Base-by-base conservation (phyloP, 2,329 filamentous ascomycete genomes). In the Paracoccidioides brasiliensis region DNA sequence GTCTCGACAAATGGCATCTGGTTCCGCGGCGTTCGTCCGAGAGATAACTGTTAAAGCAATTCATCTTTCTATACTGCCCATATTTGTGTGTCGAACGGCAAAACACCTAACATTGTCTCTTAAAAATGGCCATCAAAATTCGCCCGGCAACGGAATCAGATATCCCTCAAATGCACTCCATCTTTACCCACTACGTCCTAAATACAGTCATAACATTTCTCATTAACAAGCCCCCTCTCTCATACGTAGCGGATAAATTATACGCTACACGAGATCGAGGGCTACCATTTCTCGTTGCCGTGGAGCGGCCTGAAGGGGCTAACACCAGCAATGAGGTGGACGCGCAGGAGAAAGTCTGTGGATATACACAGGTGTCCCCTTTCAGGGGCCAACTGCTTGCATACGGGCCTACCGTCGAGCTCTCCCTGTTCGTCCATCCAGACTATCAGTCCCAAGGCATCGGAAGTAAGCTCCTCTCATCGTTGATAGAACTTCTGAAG, bases 361-460 rank as follows among this genome's bases (percentile, higher is more conserved):
- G 70, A 28, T 74, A 69, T 56, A 58, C 64, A 35, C 72, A 66
- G 40, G 63, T 67, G 32, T 66, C 65, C 5, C 65, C 66, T 2
- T 74, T 70, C 55, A 66, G 70, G 3, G 66, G 64, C 4, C 60
- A 62, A 32, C 63, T 70, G 61, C 59, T 67, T 22, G 68, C 68
- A 1, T 74, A 74, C 57, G 67, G 64, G 10, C 65, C 70, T 6
- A 72, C 71, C 0, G 71, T 72, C 7, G 72, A 74, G 57, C 60
- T 74, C 5, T 66, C 66, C 0, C 60, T 74, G 10, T 73, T 72
- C 56, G 65, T 71, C 49, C 69, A 70, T 56, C 69, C 66, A 1
- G 64, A 67, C 0, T 57, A 72, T 45, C 65, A 60, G 12, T 61
- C 59, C 2, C 61, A 58, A 15, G 66, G 68, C 3, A 61, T 72